Evolutionary conservation across 1,284 basidiomycete species (phyloP).

Genomic region (Apiotrichum montevideense): DNA sequence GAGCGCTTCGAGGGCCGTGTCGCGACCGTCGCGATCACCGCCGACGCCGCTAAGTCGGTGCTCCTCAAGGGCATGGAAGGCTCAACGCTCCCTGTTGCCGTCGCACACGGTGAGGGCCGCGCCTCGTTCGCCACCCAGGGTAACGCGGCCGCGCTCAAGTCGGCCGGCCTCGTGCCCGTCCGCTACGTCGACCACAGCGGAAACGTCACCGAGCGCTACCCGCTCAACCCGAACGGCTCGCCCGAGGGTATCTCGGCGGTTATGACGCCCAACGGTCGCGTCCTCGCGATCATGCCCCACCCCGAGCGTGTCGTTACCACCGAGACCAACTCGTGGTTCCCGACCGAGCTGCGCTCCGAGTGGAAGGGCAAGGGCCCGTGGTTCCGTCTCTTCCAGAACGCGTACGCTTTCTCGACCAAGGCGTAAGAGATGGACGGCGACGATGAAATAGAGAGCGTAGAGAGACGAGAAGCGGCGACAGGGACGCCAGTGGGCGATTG

Average conservation of each 20-base stretch:
- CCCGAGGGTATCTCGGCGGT: slow-evolving; percentile 82
- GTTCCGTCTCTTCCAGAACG: slow-evolving; percentile 93
- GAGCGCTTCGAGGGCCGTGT: slow-evolving; percentile 89
- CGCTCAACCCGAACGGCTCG: slow-evolving; percentile 93
- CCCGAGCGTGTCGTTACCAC: slow-evolving; percentile 72
- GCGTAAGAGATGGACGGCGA: not conserved
- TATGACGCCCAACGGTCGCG: slow-evolving; percentile 74
- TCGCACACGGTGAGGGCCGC: slow-evolving; percentile 94
- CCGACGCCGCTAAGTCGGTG: slow-evolving; percentile 54
- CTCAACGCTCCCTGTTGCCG: slow-evolving; percentile 79
- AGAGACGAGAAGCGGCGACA: not conserved
- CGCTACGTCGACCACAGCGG: slow-evolving; percentile 71
- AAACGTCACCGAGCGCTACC: slow-evolving; percentile 66
- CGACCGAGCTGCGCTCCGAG: slow-evolving; percentile 57
- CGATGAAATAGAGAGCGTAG: not conserved
- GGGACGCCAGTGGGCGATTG: not conserved
- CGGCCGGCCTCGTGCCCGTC: slow-evolving; percentile 58
- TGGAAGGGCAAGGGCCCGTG: slow-evolving; percentile 74
- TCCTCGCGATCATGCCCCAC: slow-evolving; percentile 94
- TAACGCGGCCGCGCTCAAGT: slow-evolving; percentile 48
- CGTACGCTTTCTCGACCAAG: slow-evolving; percentile 49
- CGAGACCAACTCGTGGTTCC: slow-evolving; percentile 83
- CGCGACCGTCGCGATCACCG: slow-evolving; percentile 69
- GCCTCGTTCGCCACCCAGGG: slow-evolving; percentile 59
- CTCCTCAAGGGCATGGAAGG: slow-evolving; percentile 86